Base-by-base conservation (phyloP, 1,139 yeast genomes). In the Blastobotrys illinoisensis region DNA sequence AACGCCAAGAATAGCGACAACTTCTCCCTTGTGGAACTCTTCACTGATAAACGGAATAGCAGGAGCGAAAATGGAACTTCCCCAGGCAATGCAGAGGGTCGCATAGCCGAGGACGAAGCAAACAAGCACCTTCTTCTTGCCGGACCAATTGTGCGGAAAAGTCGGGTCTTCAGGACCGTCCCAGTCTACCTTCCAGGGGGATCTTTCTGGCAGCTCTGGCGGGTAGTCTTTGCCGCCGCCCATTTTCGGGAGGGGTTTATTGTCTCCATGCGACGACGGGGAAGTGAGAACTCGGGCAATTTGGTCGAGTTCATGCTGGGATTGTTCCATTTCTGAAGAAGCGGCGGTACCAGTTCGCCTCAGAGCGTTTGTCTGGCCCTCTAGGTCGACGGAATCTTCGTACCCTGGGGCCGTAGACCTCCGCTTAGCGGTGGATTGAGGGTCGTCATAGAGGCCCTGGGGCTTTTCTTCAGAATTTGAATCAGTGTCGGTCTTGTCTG, bases 191-290 rank as follows among this genome's bases (percentile, higher is more conserved):
- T 73, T 70, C 63, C 79, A 82, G 0, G 67, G 69, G 9, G 73
- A 76, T 36, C 74, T 67, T 48, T 75, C 76, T 0, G 79, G 80
- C 18, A 79, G 66, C 32, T 67, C 54, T 1, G 82, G 78, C 1
- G 86, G 86, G 56, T 73, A 77, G 5, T 69, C 74, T 60, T 74
- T 73, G 16, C 77, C 80, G 2, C 73, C 78, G 21, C 85, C 85
- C 67, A 67, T 59, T 16, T 46, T 49, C 5, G 56, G 56, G n/a
- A 54, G 24, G 13, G 56, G 56, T 44, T 46, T 36, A 14, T 48
- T 28, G 79, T 79, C 58, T 75, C 77, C 58, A 64, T 40, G 16
- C 7, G 43, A n/a, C 4, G 53, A 46, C 28, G 28, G 32, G 18
- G 49, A 50, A n/a, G 54, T 48, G 21, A 54, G 54, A 20, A 54